Evolutionary conservation across 2,329 filamentous ascomycete species (phyloP).

Genomic region (Paecilomyces formosus): DNA sequence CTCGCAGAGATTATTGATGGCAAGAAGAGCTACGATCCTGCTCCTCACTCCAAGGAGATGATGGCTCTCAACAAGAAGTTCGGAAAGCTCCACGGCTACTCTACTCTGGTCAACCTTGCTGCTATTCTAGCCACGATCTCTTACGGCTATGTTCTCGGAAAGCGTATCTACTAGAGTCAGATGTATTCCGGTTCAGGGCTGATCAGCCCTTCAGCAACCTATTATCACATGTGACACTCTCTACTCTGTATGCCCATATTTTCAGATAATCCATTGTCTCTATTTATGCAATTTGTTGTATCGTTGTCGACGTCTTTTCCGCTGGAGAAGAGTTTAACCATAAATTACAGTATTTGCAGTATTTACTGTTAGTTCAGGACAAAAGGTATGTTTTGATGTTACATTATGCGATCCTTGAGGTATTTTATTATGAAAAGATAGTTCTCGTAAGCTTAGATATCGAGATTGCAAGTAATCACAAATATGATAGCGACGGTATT

Average conservation of each 20-base stretch:
- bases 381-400: background rate
- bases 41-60: slow-evolving; percentile 82
- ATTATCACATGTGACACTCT: background rate
- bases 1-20: slow-evolving; percentile 69
- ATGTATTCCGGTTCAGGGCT: background rate
- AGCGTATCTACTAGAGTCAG: slow-evolving; percentile 39
- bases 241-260: background rate
- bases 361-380: background rate
- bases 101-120: slow-evolving; percentile 68
- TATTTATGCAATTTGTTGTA: background rate
- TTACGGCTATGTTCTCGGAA: slow-evolving; percentile 71
- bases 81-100: slow-evolving; percentile 70
- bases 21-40: slow-evolving; percentile 73
- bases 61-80: slow-evolving; percentile 70
- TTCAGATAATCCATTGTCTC: background rate
- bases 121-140: slow-evolving; percentile 62
- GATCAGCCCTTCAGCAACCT: background rate
- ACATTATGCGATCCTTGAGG: background rate
- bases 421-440: background rate
- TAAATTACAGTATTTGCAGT: background rate
- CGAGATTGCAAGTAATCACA: background rate
- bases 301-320: background rate
- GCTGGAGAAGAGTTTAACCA: background rate
- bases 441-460: background rate
- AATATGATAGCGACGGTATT: background rate